Percentiles rank a stretch among this genome's conserved stretches.
phyloP scores from a whole-genome alignment of 257 asterid genomes.

The Fraxinus quadrangulata region DNA sequence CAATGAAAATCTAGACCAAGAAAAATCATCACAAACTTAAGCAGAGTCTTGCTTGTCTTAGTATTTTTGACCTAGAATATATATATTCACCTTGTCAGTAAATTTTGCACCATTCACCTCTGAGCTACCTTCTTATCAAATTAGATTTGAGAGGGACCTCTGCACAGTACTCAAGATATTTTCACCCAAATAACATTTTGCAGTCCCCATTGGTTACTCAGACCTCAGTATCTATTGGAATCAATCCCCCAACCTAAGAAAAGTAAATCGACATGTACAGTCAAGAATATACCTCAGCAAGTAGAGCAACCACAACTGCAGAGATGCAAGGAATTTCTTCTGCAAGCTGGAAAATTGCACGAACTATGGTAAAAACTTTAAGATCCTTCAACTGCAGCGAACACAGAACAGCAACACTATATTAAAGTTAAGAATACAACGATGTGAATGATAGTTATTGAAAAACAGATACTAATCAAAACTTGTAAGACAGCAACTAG shows the following conservation, averaged over 20 bases:
- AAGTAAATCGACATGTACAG: conserved; percentile 1
- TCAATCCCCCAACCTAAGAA: not conserved
- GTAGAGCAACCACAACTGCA: conserved; percentile 98
- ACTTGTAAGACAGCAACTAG: conserved; percentile 2
- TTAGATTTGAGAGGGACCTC: not conserved
- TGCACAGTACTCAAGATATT: conserved; percentile 6
- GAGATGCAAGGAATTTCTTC: conserved; percentile 99
- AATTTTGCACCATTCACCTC: not conserved
- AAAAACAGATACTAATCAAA: conserved; percentile 12
- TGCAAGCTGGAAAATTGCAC: conserved; percentile 91
- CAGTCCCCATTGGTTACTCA: not conserved
- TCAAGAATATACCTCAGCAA: conserved; percentile 69
- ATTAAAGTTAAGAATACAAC: conserved; percentile 5
- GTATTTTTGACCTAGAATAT: not conserved
- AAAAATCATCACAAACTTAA: conserved; percentile 3
- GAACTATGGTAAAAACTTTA: conserved; percentile 88
- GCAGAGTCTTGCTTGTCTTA: not conserved
- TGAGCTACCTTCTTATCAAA: not conserved
- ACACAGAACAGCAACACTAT: conserved; percentile 21
- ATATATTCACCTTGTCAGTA: not conserved
- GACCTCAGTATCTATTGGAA: conserved; percentile 2
- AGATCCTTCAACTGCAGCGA: conserved; percentile 92
- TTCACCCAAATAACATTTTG: not conserved
- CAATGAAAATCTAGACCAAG: conserved; percentile 9
- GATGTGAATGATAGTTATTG: not conserved